These are phyloP conservation scores for Botrytis aclada DNA, from an alignment of 2,329 filamentous ascomycete genomes.

Conservation along the genomic window DNA sequence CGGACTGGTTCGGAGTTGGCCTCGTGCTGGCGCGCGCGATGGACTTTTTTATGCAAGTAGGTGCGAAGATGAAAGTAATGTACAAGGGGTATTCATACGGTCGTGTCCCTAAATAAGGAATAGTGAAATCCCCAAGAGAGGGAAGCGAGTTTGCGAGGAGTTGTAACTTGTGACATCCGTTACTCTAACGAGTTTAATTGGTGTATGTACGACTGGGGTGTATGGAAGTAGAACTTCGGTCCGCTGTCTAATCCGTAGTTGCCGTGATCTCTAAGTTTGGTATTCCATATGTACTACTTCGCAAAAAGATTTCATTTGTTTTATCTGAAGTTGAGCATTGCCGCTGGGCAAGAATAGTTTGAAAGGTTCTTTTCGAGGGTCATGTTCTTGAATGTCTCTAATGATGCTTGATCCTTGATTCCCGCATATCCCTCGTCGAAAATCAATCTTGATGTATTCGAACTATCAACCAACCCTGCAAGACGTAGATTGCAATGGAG, in stretches of 20 bases:
- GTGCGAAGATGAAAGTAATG: slow-evolving; percentile 7
- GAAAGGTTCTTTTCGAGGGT: neutral
- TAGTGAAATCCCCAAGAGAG: slow-evolving; percentile 13
- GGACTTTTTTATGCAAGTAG: slow-evolving; percentile 13
- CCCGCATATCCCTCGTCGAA: slow-evolving; percentile 18
- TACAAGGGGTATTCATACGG: slow-evolving; percentile 9
- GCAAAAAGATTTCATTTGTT: neutral
- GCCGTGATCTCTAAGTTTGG: neutral
- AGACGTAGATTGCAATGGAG: neutral
- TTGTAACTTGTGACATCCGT: slow-evolving; percentile 16
- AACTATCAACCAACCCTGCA: slow-evolving; percentile 9
- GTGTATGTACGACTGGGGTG: slow-evolving; percentile 16
- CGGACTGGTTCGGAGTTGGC: neutral
- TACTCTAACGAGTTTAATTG: slow-evolving; percentile 11
- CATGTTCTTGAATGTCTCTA: neutral
- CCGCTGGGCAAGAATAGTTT: neutral
- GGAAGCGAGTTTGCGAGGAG: slow-evolving; percentile 15
- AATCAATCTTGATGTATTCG: slow-evolving; percentile 3
- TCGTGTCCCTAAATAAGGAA: slow-evolving; percentile 13
- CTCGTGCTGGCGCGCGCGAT: slow-evolving; percentile 18
- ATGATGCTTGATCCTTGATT: slow-evolving; percentile 17
- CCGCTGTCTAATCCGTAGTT: slow-evolving; percentile 11
- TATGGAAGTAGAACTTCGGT: slow-evolving; percentile 11
- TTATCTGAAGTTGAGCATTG: neutral
- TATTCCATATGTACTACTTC: neutral